These are phyloP conservation scores for Saccharum officinarum DNA, from an alignment of 176 grass and related monocot species.

Conservation along the genomic window DNA sequence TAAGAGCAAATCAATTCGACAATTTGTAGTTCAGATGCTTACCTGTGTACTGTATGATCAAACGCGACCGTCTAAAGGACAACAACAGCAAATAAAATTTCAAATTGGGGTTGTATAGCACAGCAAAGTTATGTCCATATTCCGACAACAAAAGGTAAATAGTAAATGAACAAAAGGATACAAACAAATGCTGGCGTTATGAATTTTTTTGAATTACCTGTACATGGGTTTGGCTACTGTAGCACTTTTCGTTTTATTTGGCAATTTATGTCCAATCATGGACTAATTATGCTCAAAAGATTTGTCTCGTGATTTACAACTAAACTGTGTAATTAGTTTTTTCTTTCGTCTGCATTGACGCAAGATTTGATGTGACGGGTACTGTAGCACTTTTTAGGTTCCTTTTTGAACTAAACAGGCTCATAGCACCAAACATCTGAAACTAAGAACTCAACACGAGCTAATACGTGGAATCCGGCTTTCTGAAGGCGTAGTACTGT, in stretches of 20 bases:
- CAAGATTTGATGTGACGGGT: too few species aligned
- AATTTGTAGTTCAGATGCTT: not conserved
- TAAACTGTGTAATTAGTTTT: too few species aligned
- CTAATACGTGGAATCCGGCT: too few species aligned
- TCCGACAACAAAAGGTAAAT: not conserved
- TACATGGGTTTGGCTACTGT: too few species aligned
- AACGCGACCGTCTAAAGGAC: not conserved
- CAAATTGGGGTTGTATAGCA: not conserved
- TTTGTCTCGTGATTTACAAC: too few species aligned
- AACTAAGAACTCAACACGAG: not conserved
- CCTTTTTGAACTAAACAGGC: too few species aligned
- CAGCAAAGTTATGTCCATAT: not conserved
- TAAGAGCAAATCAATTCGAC: not conserved
- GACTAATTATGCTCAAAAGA: too few species aligned
- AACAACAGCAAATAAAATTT: not conserved
- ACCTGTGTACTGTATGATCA: not conserved
- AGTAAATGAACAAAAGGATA: not conserved
- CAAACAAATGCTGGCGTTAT: not conserved
- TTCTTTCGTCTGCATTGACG: too few species aligned
- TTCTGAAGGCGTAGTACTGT: not conserved
- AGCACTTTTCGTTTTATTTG: too few species aligned
- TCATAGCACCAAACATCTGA: not conserved
- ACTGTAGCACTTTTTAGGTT: too few species aligned
- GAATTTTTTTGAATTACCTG: not conserved
- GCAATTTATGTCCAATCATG: too few species aligned